Conservation (phyloP, 2,329 filamentous ascomycete genomes). For the Talaromyces sp. region DNA sequence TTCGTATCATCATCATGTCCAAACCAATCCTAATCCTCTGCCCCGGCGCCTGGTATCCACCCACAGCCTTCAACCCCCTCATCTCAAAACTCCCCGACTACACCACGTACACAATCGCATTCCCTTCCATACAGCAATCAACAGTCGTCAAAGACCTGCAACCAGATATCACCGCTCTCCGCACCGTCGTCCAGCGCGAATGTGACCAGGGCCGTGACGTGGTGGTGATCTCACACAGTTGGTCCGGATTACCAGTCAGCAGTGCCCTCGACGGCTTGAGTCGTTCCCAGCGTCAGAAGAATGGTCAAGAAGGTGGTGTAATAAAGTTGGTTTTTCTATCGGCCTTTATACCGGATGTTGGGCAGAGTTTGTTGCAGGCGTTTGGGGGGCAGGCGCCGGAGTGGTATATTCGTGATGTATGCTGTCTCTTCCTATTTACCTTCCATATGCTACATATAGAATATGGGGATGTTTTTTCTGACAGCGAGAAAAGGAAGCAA, state of each 20-base stretch:
- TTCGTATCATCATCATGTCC: constrained; percentile 13
- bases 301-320: constrained; percentile 33
- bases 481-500: constrained; percentile 8
- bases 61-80: constrained; percentile 28
- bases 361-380: constrained; percentile 30
- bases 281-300: constrained; percentile 24
- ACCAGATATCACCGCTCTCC: constrained; percentile 34
- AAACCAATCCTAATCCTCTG: constrained; percentile 31
- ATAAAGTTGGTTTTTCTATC: constrained; percentile 33
- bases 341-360: constrained; percentile 32
- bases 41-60: constrained; percentile 34
- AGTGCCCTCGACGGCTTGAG: constrained; percentile 30
- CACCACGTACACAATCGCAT: constrained; percentile 24
- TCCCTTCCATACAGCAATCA: constrained; percentile 30
- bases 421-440: no score
- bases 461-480: no score
- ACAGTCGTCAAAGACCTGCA: constrained; percentile 23
- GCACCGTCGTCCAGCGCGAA: constrained; percentile 30
- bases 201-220: constrained; percentile 29
- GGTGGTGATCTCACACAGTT: constrained; percentile 35
- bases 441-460: constrained; percentile 9
- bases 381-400: constrained; percentile 28
- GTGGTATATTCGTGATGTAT: constrained; percentile 32
- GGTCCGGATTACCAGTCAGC: constrained; percentile 37
- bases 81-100: constrained; percentile 25